Conservation (phyloP, 169 alveolate species). For the Prorocentrum cordatum region DNA sequence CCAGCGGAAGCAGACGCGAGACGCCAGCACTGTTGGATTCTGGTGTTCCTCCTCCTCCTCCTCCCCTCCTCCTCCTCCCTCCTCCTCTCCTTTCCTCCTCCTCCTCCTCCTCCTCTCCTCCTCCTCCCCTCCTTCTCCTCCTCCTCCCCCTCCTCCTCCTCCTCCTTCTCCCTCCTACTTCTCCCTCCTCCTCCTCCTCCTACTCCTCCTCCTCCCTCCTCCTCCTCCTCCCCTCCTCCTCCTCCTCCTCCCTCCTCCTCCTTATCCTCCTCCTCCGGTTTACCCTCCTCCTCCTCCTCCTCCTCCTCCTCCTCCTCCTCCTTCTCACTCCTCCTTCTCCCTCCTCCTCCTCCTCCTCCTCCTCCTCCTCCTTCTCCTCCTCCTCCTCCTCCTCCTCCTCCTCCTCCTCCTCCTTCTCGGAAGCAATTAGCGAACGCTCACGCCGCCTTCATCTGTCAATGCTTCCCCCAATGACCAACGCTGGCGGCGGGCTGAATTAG, state of each 20-base stretch:
- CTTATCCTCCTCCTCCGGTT: background rate
- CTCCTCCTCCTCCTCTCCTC: too few species aligned
- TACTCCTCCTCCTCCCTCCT: background rate
- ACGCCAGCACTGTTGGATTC: too few species aligned
- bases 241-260: background rate
- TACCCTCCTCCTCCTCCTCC: background rate
- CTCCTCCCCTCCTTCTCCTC: too few species aligned
- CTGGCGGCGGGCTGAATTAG: too few species aligned
- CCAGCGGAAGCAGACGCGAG: too few species aligned
- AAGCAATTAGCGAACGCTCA: background rate
- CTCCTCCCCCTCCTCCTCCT: too few species aligned
- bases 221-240: background rate
- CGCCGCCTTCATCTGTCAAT: too few species aligned
- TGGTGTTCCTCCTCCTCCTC: too few species aligned
- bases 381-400: background rate
- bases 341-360: background rate
- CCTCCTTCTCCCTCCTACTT: too few species aligned
- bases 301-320: background rate
- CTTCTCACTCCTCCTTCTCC: background rate
- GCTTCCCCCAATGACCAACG: too few species aligned
- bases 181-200: background rate
- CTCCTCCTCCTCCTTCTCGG: background rate
- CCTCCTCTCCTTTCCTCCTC: too few species aligned
- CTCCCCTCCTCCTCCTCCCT: too few species aligned
- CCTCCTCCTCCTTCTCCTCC: background rate